phyloP scores from a whole-genome alignment of 495 filamentous ascomycete genomes.

The Penicillium cosmopolitanum region DNA sequence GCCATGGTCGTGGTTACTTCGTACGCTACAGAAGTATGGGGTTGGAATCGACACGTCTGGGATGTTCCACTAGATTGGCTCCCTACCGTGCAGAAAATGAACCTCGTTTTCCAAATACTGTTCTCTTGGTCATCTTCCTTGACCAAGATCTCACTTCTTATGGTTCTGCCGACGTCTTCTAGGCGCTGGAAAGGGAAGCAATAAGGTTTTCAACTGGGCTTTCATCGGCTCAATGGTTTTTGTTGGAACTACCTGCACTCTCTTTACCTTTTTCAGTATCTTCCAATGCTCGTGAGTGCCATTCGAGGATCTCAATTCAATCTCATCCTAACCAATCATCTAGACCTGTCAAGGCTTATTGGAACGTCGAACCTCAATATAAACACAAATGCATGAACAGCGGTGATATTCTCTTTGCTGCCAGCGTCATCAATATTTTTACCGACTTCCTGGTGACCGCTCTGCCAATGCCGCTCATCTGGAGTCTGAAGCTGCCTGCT shows the following conservation, averaged over 20 bases:
- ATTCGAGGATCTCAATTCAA: background rate
- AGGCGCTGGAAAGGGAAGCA: slow-evolving; percentile 41
- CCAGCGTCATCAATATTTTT: slow-evolving; percentile 61
- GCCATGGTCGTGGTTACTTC: slow-evolving; percentile 50
- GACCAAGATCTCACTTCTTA: slow-evolving; percentile 62
- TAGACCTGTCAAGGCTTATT: slow-evolving; percentile 59
- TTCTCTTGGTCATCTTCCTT: slow-evolving; percentile 57
- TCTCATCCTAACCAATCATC: slow-evolving; percentile 9
- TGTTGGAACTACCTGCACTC: slow-evolving; percentile 44
- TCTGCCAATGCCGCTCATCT: slow-evolving; percentile 62
- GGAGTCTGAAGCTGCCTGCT: slow-evolving; percentile 56
- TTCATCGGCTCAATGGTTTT: slow-evolving; percentile 51
- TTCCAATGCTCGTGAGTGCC: slow-evolving; percentile 60
- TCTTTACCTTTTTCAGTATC: slow-evolving; percentile 54
- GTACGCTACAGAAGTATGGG: slow-evolving; percentile 46
- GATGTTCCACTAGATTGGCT: slow-evolving; percentile 47
- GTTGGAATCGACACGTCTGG: slow-evolving; percentile 62
- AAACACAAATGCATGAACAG: slow-evolving; percentile 54
- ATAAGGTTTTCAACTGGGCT: slow-evolving; percentile 40
- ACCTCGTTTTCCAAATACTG: slow-evolving; percentile 54
- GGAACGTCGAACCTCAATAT: slow-evolving; percentile 44
- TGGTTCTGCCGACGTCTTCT: slow-evolving; percentile 60
- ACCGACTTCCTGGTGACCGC: slow-evolving; percentile 62
- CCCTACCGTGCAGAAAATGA: slow-evolving; percentile 44
- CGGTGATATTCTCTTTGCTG: slow-evolving; percentile 51